Base-by-base conservation (phyloP, 179 eudicot genomes). In the Corrigiola litoralis region DNA sequence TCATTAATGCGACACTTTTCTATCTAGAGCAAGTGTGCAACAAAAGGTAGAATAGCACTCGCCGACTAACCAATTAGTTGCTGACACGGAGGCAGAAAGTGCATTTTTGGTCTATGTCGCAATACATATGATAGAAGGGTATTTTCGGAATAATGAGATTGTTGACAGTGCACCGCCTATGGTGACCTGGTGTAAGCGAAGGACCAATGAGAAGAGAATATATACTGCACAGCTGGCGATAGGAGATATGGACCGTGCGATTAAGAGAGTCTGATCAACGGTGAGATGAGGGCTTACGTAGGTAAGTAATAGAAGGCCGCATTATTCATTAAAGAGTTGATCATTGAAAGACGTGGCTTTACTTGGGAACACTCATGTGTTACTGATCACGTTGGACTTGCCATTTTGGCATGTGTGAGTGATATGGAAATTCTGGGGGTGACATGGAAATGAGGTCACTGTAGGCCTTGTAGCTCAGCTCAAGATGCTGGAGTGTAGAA, bases 161-260 rank as follows among this genome's bases (percentile, higher is more conserved):
- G 40, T 0, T 11, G 25, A 27, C 14, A 41, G 27, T 6, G 24
- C 21, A 56, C 18, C 48, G 61, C 58, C 42, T 18, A 32, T n/a
- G 17, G 68, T 53, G 54, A 42, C 11, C 25, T 54, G 52, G 61
- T 20, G 42, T 59, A 38, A 42, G 52, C 10, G 67, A 61, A 66
- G 20, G 48, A 61, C 68, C 67, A 70, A 70, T 70, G 48, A 62
- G 27, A 13, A 21, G 45, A 42, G 25, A 71, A 42, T 10, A 29
- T 6, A 10, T 70, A 42, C 31, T 16, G 23, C 14, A 71, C 65
- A 71, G 65, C 54, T 63, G 58, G 47, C 45, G 28, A 5, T 13
- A 2, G 20, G 28, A 23, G 18, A 51, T 9, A 18, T 18, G 10
- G 18, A 29, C 58, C 65, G 72, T 68, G 17, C 41, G 72, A 68